Conservation (phyloP, 2,329 filamentous ascomycete species). For the Pseudogymnoascus sp. region DNA sequence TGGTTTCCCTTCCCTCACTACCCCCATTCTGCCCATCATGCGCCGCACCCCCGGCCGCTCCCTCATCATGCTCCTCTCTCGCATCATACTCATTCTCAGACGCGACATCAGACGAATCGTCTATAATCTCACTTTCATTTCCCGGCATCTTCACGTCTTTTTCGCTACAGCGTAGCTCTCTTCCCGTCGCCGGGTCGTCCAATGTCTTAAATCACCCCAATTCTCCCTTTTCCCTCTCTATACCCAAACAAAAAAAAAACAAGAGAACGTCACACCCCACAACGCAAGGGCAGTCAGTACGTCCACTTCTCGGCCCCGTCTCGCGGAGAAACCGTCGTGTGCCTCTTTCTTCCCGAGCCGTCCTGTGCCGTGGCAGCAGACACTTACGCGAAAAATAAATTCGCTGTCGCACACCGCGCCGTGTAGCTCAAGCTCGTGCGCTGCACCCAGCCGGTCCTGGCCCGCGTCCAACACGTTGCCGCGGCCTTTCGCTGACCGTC, state of each 20-base stretch:
- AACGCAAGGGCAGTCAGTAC: background rate
- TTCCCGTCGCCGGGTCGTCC: conserved; percentile 11
- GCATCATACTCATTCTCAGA: conserved; percentile 28
- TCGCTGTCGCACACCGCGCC: background rate
- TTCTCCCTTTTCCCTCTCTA: background rate
- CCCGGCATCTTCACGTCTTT: conserved; percentile 21
- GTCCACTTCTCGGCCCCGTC: background rate
- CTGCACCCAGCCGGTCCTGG: background rate
- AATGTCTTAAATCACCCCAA: conserved; percentile 32
- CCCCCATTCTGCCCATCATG: conserved; percentile 25
- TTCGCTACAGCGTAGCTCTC: background rate
- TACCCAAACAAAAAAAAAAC: background rate
- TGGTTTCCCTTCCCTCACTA: conserved; percentile 42
- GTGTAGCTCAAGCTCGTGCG: background rate
- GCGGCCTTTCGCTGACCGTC: background rate
- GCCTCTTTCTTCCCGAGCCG: background rate
- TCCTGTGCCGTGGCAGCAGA: conserved; percentile 12
- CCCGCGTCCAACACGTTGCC: background rate
- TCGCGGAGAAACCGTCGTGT: background rate
- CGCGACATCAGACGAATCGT: conserved; percentile 28
- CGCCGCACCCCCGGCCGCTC: conserved; percentile 27
- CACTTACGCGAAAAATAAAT: background rate
- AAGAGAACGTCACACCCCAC: background rate
- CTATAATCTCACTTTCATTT: conserved; percentile 25
- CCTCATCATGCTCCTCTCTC: conserved; percentile 27